Percentiles rank a stretch among this genome's conserved stretches.
Conservation (phyloP, 768 basidiomycete species). For the Tulasnella sp. region DNA sequence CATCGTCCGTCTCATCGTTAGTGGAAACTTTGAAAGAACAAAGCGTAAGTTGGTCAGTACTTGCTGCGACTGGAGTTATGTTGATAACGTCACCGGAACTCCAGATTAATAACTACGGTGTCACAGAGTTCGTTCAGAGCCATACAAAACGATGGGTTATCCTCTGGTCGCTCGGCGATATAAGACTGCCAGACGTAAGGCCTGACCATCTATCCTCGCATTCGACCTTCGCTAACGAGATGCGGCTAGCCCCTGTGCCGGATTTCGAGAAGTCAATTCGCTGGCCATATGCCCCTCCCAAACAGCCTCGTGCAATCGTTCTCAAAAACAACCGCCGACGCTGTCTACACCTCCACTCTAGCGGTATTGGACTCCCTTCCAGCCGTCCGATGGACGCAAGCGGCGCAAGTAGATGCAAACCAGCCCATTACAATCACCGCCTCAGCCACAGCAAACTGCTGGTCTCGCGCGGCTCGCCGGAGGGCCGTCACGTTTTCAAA, state of each 20-base stretch:
- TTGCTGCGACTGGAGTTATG: not conserved
- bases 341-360: slow-evolving; percentile 28
- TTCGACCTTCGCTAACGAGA: not conserved
- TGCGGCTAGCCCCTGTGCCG: slow-evolving; percentile 27
- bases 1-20: slow-evolving; percentile 60
- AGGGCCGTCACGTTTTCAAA: slow-evolving; percentile 14
- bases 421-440: slow-evolving; percentile 35
- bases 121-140: slow-evolving; percentile 78
- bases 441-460: slow-evolving; percentile 39
- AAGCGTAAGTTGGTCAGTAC: slow-evolving; percentile 31
- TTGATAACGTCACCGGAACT: not conserved
- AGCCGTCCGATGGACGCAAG: not conserved
- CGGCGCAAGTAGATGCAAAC: not conserved
- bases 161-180: slow-evolving; percentile 68
- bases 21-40: slow-evolving; percentile 45
- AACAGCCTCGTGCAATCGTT: slow-evolving; percentile 40
- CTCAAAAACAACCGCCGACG: slow-evolving; percentile 20
- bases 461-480: slow-evolving; percentile 9
- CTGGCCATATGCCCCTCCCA: slow-evolving; percentile 47
- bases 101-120: slow-evolving; percentile 79
- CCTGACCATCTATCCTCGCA: not conserved
- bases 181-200: slow-evolving; percentile 71
- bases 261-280: slow-evolving; percentile 33
- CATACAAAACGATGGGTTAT: slow-evolving; percentile 88
- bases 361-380: not conserved